Evolutionary conservation across 2,329 filamentous ascomycete species (phyloP), one percentile per base, ranked within the genome.

Genomic region (Parasarocladium wereldwijsianum): DNA sequence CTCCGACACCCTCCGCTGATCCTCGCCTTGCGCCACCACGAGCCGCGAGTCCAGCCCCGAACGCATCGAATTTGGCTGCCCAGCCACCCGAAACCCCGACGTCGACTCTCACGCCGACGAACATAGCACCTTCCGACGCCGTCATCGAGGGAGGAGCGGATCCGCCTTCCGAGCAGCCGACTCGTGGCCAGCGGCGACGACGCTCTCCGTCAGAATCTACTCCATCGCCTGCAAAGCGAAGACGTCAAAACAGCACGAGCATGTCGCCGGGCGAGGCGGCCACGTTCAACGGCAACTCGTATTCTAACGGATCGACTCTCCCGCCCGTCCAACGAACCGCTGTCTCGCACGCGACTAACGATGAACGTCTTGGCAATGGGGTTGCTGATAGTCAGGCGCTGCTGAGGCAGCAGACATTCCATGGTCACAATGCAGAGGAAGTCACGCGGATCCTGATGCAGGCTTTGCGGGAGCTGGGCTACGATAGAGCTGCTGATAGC

Each of bases 381-480:
- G n/a, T n/a, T n/a, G n/a, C n/a, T n/a, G n/a, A n/a, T n/a, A n/a
- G n/a, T n/a, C n/a, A n/a, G n/a, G n/a, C n/a, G n/a, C n/a, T n/a
- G 36, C 32, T 13, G 35, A 36, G 18, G 39, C 36, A 9, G 37
- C 44, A 3, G 29, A 42, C 25, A 17, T 96, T 92, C 51, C 78
- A 75, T 46, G 86, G 85, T 12, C 87, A 96, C 48, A 73, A 90
- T 47, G 73, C 84, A 48, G 85, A 93, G 60, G 87, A 98, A 57
- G 78, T 96, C 25, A 93, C 87, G 5, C 68, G 90, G 32, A 79
- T 96, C 38, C 56, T 98, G 43, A 90, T 98, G 44, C 90, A 98
- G 54, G 81, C 85, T 20, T 58, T 98, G 39, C 71, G 75, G 15
- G 87, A 94, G 50, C 66, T 98, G 58, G 90, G 90, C 3, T 94